A percentile compares a stretch with the other conserved stretches of the same genome.
Evolutionary conservation across 768 basidiomycete species (phyloP).

Genomic region (Boletus speciosus): DNA sequence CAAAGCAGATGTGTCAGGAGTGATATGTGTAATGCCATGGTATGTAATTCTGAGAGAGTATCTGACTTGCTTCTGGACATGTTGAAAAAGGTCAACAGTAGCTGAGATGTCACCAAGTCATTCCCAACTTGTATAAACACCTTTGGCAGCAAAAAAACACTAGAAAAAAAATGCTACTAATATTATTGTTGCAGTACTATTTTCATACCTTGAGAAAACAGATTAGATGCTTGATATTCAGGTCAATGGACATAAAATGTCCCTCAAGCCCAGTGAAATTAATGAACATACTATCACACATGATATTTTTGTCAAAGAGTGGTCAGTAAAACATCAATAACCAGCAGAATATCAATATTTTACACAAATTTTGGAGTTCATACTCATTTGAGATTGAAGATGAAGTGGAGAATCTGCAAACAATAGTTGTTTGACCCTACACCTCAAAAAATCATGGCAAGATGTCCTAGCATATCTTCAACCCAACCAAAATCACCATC

Average conservation of each 20-base stretch:
- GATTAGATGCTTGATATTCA: slow-evolving; percentile 39
- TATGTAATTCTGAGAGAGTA: no score
- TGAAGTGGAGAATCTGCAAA: slow-evolving; percentile 15
- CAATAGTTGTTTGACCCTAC: slow-evolving; percentile 21
- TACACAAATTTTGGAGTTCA: slow-evolving; percentile 33
- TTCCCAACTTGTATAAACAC: not conserved
- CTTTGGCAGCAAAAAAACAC: no score
- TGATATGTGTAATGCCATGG: no score
- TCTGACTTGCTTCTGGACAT: no score
- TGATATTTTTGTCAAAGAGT: not conserved
- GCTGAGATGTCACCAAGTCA: no score
- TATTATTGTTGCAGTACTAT: no score
- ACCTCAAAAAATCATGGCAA: slow-evolving; percentile 18
- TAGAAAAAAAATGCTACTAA: no score
- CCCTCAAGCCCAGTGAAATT: slow-evolving; percentile 32
- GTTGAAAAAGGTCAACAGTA: no score
- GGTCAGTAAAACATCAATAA: no score
- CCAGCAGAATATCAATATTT: no score
- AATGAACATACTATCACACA: slow-evolving; percentile 25
- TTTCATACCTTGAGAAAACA: slow-evolving; percentile 29
- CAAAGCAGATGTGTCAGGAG: no score
- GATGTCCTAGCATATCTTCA: slow-evolving; percentile 24
- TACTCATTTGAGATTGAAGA: slow-evolving; percentile 24
- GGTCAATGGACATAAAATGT: slow-evolving; percentile 34
- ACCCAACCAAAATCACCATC: slow-evolving; percentile 34